phyloP scores from a whole-genome alignment of 768 basidiomycete genomes.

The Cytidiella melzeri region DNA sequence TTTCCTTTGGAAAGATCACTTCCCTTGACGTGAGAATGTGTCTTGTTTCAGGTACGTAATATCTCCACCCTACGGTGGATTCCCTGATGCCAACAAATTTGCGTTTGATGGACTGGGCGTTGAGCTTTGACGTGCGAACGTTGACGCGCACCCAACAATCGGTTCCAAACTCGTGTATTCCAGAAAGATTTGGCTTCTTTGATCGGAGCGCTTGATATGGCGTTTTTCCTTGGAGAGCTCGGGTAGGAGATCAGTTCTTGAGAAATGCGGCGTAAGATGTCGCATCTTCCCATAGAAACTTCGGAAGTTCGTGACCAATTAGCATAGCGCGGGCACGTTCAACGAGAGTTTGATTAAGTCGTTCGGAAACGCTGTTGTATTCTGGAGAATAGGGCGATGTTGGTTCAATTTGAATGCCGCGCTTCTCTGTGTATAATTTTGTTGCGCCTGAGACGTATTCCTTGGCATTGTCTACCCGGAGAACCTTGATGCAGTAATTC shows the following conservation, averaged over 20 bases:
- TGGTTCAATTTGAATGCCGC: conserved; percentile 34
- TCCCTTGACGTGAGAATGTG: conserved; percentile 5
- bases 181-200: conserved; percentile 11
- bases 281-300: conserved; percentile 26
- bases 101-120: conserved; percentile 3
- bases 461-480: conserved; percentile 21
- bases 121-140: conserved; percentile 1
- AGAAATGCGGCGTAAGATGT: conserved; percentile 18
- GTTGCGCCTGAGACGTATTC: conserved; percentile 34
- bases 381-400: conserved; percentile 37
- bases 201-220: conserved; percentile 17
- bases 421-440: conserved; percentile 20
- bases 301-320: conserved; percentile 13
- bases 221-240: conserved; percentile 13
- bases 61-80: neutral
- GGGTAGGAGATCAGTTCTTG: conserved; percentile 16
- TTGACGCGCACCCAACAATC: conserved; percentile 8
- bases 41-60: neutral
- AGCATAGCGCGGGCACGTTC: conserved; percentile 24
- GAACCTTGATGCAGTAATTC: conserved; percentile 21
- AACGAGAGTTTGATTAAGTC: conserved; percentile 21
- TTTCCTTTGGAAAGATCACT: conserved; percentile 11
- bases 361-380: conserved; percentile 37
- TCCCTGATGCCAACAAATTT: conserved; percentile 4
- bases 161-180: conserved; percentile 12